phyloP scores from a whole-genome alignment of 1,284 basidiomycete species.

The Porodaedalea pini region DNA sequence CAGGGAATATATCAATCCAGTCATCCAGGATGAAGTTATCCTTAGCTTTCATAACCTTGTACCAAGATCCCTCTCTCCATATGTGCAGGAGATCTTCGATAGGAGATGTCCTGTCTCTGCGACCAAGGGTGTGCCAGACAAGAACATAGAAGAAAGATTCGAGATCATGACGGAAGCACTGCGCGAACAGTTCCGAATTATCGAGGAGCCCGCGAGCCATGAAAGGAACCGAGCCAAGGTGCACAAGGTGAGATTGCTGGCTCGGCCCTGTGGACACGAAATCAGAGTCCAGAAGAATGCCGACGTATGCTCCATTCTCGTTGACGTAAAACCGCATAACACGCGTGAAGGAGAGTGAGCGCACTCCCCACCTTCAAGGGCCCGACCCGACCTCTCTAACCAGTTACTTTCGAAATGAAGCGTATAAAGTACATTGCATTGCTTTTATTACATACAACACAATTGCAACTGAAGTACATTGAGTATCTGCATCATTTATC shows the following conservation, averaged over 20 bases:
- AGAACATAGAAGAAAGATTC: conserved; percentile 3
- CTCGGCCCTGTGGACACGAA: neutral
- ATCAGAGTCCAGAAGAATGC: conserved; percentile 6
- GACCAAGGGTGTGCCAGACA: neutral
- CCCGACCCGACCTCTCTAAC: too few relatives aligned
- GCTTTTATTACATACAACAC: too few relatives aligned
- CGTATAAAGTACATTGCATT: too few relatives aligned
- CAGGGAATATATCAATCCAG: too few relatives aligned
- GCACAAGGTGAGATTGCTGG: neutral
- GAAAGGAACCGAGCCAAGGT: neutral
- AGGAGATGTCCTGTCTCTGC: neutral
- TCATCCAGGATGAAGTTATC: too few relatives aligned
- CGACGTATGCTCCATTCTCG: neutral
- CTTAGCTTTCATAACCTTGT: too few relatives aligned
- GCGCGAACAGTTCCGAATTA: neutral
- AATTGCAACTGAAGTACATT: too few relatives aligned
- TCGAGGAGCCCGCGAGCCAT: conserved; percentile 3
- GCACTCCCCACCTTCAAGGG: too few relatives aligned
- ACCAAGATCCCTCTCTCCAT: neutral
- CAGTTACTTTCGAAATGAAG: too few relatives aligned
- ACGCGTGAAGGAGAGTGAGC: too few relatives aligned
- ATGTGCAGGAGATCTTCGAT: neutral
- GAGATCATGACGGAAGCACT: neutral
- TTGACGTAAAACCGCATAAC: neutral
- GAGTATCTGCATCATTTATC: too few relatives aligned